Percentiles rank a stretch among this genome's conserved stretches.
phyloP scores from a whole-genome alignment of 768 basidiomycete genomes.

The Austroboletus festivus region DNA sequence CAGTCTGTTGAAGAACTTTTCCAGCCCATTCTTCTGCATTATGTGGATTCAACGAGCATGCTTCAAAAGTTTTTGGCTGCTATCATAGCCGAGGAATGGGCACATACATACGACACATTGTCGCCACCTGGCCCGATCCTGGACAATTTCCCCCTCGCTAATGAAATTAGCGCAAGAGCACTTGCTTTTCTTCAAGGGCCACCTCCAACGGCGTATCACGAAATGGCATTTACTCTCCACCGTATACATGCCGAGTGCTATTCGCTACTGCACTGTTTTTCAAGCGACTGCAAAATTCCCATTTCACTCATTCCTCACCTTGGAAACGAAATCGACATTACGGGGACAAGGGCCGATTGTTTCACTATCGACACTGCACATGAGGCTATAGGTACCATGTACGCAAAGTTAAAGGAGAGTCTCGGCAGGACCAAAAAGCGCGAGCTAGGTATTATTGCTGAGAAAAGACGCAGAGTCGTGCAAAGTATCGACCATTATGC shows the following conservation, averaged over 20 bases:
- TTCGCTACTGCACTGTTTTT: constrained; percentile 78
- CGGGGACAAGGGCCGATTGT: constrained; percentile 55
- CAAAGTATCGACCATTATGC: constrained; percentile 74
- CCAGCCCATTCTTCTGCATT: constrained; percentile 70
- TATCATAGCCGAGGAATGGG: constrained; percentile 91
- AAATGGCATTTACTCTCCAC: constrained; percentile 79
- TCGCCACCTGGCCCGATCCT: constrained; percentile 42
- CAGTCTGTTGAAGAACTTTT: constrained; percentile 64
- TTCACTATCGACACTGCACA: constrained; percentile 83
- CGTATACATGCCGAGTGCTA: constrained; percentile 80
- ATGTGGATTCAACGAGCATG: constrained; percentile 86
- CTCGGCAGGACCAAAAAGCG: constrained; percentile 77
- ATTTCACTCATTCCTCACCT: constrained; percentile 75
- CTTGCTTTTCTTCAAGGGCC: constrained; percentile 70
- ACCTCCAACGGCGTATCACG: constrained; percentile 81
- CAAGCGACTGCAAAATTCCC: constrained; percentile 83
- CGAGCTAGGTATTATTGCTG: constrained; percentile 68
- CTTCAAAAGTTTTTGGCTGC: constrained; percentile 87
- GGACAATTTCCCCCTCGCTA: constrained; percentile 56
- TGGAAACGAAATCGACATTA: constrained; percentile 73
- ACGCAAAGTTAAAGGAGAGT: constrained; percentile 68
- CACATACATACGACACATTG: constrained; percentile 47
- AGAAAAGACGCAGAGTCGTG: constrained; percentile 68
- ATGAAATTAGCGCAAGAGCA: constrained; percentile 65
- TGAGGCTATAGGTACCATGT: constrained; percentile 65